Conservation (phyloP, 495 filamentous ascomycete species). For the Tuber magnatum region DNA sequence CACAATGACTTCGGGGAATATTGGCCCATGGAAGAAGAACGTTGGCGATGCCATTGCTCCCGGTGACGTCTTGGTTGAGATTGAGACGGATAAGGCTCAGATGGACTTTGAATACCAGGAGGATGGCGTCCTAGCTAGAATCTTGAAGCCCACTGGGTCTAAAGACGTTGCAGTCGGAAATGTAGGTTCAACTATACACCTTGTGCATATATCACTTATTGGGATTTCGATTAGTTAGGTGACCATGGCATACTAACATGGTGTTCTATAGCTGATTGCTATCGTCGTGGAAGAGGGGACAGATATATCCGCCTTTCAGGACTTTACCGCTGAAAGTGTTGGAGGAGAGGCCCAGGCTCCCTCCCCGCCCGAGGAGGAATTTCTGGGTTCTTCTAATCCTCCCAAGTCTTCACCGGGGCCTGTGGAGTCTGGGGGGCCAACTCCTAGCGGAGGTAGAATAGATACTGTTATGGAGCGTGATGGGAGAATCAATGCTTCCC, state of each 20-base stretch:
- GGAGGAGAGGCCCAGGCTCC: conserved; percentile 67
- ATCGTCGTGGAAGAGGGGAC: conserved; percentile 84
- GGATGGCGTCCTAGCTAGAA: conserved; percentile 90
- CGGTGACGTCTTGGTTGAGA: conserved; percentile 97
- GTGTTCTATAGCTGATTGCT: conserved; percentile 71
- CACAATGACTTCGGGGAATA: conserved; percentile 94
- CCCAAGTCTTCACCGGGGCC: conserved; percentile 49
- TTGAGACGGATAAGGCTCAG: conserved; percentile 99
- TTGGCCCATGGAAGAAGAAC: conserved; percentile 97
- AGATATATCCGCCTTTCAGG: conserved; percentile 78
- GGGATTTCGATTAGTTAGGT: conserved; percentile 14
- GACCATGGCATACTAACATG: conserved; percentile 41
- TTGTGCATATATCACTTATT: conserved; percentile 34
- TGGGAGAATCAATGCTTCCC: conserved; percentile 50
- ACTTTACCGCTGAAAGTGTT: conserved; percentile 81
- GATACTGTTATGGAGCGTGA: conserved; percentile 76
- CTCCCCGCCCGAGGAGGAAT: conserved; percentile 60
- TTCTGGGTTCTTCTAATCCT: conserved; percentile 54
- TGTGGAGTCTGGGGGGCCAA: conserved; percentile 60
- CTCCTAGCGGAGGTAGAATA: conserved; percentile 65
- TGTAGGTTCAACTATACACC: conserved; percentile 52
- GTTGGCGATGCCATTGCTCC: conserved; percentile 77
- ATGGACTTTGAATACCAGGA: conserved; percentile 99
- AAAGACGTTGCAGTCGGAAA: conserved; percentile 94
- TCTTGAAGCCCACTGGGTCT: conserved; percentile 84